Base-by-base conservation (phyloP, 495 filamentous ascomycete species). In the Penicillium lividum region DNA sequence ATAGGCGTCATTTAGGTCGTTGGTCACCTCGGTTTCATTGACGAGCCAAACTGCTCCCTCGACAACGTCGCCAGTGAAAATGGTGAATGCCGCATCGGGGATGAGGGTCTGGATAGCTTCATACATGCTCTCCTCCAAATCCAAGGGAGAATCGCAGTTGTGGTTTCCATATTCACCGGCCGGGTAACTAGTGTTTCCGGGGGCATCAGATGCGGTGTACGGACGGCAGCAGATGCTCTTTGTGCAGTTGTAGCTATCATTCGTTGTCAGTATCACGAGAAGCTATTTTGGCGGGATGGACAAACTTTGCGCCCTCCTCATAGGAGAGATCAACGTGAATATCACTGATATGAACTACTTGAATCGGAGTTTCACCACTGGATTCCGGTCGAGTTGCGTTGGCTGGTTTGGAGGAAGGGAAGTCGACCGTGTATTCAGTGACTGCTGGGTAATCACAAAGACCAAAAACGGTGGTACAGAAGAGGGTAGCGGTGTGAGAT, bases 161-260 rank as follows among this genome's bases (percentile, higher is more conserved):
- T 76, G 68, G 54, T 82, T 74, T 25, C 81, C 81, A 43, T 78
- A 73, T 43, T 56, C 60, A 0, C 77, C 74, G n/a, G 77, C 79
- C 4, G 81, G 80, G 48, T 63, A 75, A 15, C 62, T 54, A 7
- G 59, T 79, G 42, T 73, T 69, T 29, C 76, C 78, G 4, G 76
- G 75, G 4, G 61, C 72, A 64, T 82, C 79, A 0, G 51, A 66
- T 9, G 68, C 53, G n/a, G 75, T 76, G 60, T 82, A 82, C 4
- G 73, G 68, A 51, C 82, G 68, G 59, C 82, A 84, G 61, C 82
- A 84, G 52, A 84, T 82, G n/a, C 74, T 77, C 51, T 82, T 82
- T 11, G 78, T 73, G 60, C 80, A 84, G 53, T 79, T 73, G 44
- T 77, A 74, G 61, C 61, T 63, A 45, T 49, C 7, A 47, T 7